Base-by-base conservation (phyloP, 2,329 filamentous ascomycete genomes). In the Xylariales sp. region DNA sequence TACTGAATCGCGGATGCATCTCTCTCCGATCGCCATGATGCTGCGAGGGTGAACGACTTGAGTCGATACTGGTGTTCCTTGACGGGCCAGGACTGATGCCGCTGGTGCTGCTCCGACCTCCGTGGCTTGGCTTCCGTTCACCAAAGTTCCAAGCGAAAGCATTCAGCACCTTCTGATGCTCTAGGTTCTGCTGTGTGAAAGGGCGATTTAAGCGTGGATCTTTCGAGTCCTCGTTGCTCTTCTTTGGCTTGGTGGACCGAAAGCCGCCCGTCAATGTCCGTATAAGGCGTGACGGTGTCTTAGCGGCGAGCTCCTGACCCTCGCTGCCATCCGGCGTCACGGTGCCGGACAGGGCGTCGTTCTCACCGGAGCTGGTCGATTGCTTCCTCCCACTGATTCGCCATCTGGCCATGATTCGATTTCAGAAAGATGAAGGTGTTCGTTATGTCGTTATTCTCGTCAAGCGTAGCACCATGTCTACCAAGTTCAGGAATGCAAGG, bases 101-200 rank as follows among this genome's bases (percentile, higher is more conserved):
- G 18, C 57, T 58, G 9, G 47, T 42, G 33, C 36, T 47, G 35
- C 53, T 57, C 31, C 43, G 45, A 18, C 48, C 45, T 11, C 51
- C 38, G 18, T 50, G 51, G 27, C 50, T 53, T 15, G 38, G 38
- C 27, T 46, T 54, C 24, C 52, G 48, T 14, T 31, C 50, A 38
- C 49, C 49, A 25, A 53, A 55, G 34, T 52, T 56, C 52, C 54
- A 61, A 33, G 58, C 52, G 39, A 61, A 60, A 15, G 49, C 42
- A 38, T 42, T 52, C 11, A 61, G 40, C 21, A 61, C 43, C 43
- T 56, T 58, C 42, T 60, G 58, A 45, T 61, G 57, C 41, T 59
- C 58, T 19, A 60, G 48, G 37, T 61, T 61, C 38, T 60, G 55
- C 8, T 49, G 47, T 2, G 55, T 60, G 43, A 61, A 58, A 16